phyloP scores from a whole-genome alignment of 139 green algal species.

The Chlorella sorokiniana region DNA sequence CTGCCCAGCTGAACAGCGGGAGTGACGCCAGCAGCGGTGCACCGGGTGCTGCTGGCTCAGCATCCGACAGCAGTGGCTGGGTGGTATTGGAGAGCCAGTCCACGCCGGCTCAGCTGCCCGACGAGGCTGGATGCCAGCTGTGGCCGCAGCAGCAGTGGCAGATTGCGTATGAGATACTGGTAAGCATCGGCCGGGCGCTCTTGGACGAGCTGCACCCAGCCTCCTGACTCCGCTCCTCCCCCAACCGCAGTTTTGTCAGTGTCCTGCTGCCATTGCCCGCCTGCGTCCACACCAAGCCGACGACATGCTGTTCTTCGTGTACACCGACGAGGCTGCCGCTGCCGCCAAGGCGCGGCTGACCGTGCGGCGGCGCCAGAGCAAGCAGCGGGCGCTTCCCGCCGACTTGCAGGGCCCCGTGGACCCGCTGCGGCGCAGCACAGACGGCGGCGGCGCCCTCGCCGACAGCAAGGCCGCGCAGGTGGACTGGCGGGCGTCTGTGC shows the following conservation, averaged over 20 bases:
- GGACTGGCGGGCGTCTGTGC: slow-evolving; percentile 60
- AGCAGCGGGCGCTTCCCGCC: slow-evolving; percentile 10
- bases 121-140: neutral
- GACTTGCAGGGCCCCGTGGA: neutral
- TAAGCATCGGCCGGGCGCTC: slow-evolving; percentile 20
- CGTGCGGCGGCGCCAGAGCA: slow-evolving; percentile 10
- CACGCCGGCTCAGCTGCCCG: slow-evolving; percentile 4
- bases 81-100: slow-evolving; percentile 16
- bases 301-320: slow-evolving; percentile 61
- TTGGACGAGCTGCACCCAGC: neutral
- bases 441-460: neutral
- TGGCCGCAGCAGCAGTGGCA: slow-evolving; percentile 56
- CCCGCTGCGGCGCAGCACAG: neutral
- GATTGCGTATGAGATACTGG: slow-evolving; percentile 53
- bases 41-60: neutral
- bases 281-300: slow-evolving; percentile 28
- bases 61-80: slow-evolving; percentile 9
- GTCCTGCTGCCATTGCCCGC: neutral
- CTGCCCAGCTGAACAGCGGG: neutral
- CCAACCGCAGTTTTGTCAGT: slow-evolving; percentile 38
- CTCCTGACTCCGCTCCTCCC: neutral
- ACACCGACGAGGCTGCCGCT: slow-evolving; percentile 11
- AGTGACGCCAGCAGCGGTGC: neutral
- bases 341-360: slow-evolving; percentile 5
- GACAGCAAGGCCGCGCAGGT: slow-evolving; percentile 39